Conservation (phyloP, 176 grass and related monocot species). For the Aegilops bicornis region DNA sequence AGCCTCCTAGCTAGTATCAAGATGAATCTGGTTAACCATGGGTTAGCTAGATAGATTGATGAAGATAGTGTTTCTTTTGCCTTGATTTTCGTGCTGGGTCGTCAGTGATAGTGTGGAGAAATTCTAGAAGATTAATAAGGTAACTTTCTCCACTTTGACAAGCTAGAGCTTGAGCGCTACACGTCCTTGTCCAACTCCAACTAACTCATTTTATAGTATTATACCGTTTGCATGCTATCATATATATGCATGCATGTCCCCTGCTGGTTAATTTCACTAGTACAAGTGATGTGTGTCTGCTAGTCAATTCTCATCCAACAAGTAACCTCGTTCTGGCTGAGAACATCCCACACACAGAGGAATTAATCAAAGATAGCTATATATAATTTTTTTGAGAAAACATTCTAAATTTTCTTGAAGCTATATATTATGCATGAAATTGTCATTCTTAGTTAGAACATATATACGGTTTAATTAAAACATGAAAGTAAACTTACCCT, state of each 20-base stretch:
- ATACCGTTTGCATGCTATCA: constrained; percentile 58
- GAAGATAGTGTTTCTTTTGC: not conserved
- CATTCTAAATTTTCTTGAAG: no score
- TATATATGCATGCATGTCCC: constrained; percentile 28
- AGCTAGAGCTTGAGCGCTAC: constrained; percentile 8
- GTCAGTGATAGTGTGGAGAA: not conserved
- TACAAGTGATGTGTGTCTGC: constrained; percentile 16
- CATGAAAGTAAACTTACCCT: no score
- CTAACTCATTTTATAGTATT: constrained; percentile 47
- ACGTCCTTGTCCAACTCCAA: constrained; percentile 48
- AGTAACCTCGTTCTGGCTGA: constrained; percentile 42
- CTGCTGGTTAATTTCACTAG: not conserved
- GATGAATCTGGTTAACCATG: not conserved
- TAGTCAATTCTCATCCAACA: constrained; percentile 40
- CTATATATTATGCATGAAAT: no score
- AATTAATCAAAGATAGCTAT: no score
- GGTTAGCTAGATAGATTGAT: not conserved
- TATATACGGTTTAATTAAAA: no score
- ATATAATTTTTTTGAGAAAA: no score
- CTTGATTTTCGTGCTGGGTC: not conserved
- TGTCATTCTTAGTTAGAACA: no score
- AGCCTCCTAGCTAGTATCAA: not conserved
- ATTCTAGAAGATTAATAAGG: constrained; percentile 21
- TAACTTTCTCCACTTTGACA: constrained; percentile 37
- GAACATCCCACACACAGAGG: not conserved